Evolutionary conservation across 257 asterid species (phyloP), one percentile per base, ranked within the genome.

Genomic region (Primulina eburnea): DNA sequence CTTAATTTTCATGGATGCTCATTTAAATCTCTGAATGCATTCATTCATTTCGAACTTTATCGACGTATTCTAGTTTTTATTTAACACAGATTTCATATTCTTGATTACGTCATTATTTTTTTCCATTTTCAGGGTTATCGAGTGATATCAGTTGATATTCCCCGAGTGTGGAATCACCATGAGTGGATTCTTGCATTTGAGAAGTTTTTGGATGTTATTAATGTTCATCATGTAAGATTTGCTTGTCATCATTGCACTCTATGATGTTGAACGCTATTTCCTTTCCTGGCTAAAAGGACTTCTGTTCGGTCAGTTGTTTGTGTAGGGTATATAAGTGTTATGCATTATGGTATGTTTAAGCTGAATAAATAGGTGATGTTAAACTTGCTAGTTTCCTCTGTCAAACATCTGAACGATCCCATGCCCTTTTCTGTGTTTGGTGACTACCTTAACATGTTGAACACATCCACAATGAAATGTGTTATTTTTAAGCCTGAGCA

Each of bases 171-270:
- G 99, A 89, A 85, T 86, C 86, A 89, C 75, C 87, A 80, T 5
- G 99, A 94, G 78, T 94, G 99, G 99, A 74, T 91, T 80, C 96
- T 85, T 72, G 95, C 97, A 60, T 94, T 94, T 80, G 99, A 94
- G 85, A 94, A 89, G 88, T 94, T 94, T 80, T 83, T 94, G 80
- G 99, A 94, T 85, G 89, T 83, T 74, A 87, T 94, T 77, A 95
- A 94, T 72, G 97, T 94, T 78, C 97, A 89, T 81, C 99, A 88
- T 77, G 99, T 93, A 86, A 86, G 99, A 70, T 76, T 76, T 65
- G 69, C 58, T 21, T 72, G 30, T 75, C 53, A 18, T 43, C 4
- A 21, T 59, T 34, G 64, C 62, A 68, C 37, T 11, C 52, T 28
- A 57, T 75, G 60, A 55, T 62, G 32, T 59, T 34, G 58, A 18